Percentiles rank a stretch among this genome's conserved stretches.
Evolutionary conservation across 371 early-diverging fungal genomes (phyloP).

Genomic region (Dinochytrium kinnereticum): DNA sequence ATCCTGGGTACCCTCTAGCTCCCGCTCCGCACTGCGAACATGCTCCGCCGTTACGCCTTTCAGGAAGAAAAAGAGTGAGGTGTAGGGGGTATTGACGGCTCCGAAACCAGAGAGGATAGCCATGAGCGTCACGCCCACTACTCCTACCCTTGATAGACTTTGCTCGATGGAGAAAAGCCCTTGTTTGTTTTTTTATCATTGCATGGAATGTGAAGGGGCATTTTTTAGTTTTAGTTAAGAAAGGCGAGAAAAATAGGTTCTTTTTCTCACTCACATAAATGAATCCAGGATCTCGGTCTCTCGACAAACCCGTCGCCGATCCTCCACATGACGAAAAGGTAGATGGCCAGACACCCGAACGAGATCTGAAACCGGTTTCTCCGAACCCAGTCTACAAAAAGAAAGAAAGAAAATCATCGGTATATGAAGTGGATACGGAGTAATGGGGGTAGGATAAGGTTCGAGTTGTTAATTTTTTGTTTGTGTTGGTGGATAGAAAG

Average conservation of each 20-base stretch:
- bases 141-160: conserved; percentile 79
- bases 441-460: too few relatives aligned
- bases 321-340: conserved; percentile 73
- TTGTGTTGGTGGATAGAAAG: background rate
- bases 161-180: conserved; percentile 62
- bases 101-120: conserved; percentile 94
- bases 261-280: conserved; percentile 9
- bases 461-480: too few relatives aligned
- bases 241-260: background rate
- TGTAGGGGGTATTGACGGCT: conserved; percentile 89
- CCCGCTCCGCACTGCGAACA: conserved; percentile 52
- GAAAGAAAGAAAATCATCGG: background rate
- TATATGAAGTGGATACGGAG: too few relatives aligned
- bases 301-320: conserved; percentile 65
- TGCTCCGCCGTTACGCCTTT: conserved; percentile 43
- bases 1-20: conserved; percentile 62
- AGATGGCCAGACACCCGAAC: conserved; percentile 58
- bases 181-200: background rate
- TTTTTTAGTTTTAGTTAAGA: conserved; percentile 1
- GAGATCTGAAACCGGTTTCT: conserved; percentile 54
- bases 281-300: conserved; percentile 4
- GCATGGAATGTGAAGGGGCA: background rate
- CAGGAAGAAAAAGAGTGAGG: conserved; percentile 69
- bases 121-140: conserved; percentile 90
- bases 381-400: conserved; percentile 39